A percentile compares a stretch with the other conserved stretches of the same genome.
These are phyloP conservation scores for Botrytis aclada DNA, from an alignment of 2,329 filamentous ascomycete genomes.

Conservation along the genomic window DNA sequence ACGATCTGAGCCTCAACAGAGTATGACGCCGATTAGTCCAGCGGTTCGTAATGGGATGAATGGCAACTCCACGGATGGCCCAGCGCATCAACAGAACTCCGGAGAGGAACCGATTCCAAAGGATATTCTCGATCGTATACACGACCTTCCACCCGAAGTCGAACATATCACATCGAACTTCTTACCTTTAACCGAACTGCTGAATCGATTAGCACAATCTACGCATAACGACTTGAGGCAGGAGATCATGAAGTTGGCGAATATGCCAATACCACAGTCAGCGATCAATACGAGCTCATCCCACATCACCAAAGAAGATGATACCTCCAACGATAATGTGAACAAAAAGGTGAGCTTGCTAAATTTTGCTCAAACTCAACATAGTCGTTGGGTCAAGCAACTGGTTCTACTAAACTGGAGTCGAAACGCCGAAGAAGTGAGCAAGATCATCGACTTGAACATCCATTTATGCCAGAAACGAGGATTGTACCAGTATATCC, in stretches of 20 bases:
- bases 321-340: conserved; percentile 62
- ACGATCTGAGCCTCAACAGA: conserved; percentile 33
- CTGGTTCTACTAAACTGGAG: conserved; percentile 91
- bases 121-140: conserved; percentile 45
- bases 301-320: conserved; percentile 45
- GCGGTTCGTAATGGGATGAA: conserved; percentile 32
- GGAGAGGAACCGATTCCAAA: conserved; percentile 27
- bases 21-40: conserved; percentile 33
- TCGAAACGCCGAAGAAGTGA: conserved; percentile 72
- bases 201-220: conserved; percentile 77
- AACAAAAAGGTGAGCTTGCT: conserved; percentile 73
- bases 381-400: conserved; percentile 89
- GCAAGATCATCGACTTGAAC: conserved; percentile 84
- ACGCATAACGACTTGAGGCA: conserved; percentile 76
- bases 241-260: conserved; percentile 66
- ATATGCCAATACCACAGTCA: conserved; percentile 58
- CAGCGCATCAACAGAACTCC: conserved; percentile 25
- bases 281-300: conserved; percentile 51
- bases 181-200: conserved; percentile 69
- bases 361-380: conserved; percentile 73
- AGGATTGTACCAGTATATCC: conserved; percentile 55
- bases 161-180: conserved; percentile 73
- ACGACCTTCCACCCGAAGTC: conserved; percentile 60
- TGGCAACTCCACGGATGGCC: conserved; percentile 26
- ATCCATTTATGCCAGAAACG: conserved; percentile 66